Evolutionary conservation across 2,329 filamentous ascomycete species (phyloP).

Genomic region (Epichloe sp.): DNA sequence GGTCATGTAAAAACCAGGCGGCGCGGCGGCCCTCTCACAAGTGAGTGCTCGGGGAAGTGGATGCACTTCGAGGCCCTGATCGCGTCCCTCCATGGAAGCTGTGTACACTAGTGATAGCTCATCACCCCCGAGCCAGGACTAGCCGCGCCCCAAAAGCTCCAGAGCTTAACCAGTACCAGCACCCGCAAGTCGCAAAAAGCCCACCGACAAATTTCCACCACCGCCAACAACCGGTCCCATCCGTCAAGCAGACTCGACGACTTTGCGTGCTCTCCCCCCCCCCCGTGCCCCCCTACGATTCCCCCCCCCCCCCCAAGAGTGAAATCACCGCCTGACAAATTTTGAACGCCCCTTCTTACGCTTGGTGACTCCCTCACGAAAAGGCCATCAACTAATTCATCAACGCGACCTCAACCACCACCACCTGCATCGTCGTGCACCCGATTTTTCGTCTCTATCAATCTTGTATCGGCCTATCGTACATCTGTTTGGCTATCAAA

Average conservation of each 20-base stretch:
- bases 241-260: neutral
- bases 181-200: neutral
- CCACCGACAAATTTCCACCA: constrained; percentile 3
- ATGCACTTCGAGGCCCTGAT: too few relatives aligned
- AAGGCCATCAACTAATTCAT: constrained; percentile 16
- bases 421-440: constrained; percentile 18
- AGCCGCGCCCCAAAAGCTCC: neutral
- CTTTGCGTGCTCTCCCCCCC: neutral
- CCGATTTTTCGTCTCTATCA: constrained; percentile 17
- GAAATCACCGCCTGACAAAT: constrained; percentile 17
- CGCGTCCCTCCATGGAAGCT: too few relatives aligned
- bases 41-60: too few relatives aligned
- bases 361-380: constrained; percentile 15
- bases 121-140: neutral
- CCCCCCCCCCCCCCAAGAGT: neutral
- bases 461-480: constrained; percentile 12
- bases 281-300: neutral
- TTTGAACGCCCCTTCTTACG: constrained; percentile 18
- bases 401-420: constrained; percentile 16
- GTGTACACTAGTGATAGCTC: too few relatives aligned
- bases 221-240: constrained; percentile 3
- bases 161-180: neutral
- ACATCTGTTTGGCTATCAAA: constrained; percentile 50
- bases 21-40: neutral
- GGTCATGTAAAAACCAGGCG: neutral